A percentile compares a stretch with the other conserved stretches of the same genome.
Evolutionary conservation across 441 rosid species (phyloP).

Genomic region (Populus hybrid): DNA sequence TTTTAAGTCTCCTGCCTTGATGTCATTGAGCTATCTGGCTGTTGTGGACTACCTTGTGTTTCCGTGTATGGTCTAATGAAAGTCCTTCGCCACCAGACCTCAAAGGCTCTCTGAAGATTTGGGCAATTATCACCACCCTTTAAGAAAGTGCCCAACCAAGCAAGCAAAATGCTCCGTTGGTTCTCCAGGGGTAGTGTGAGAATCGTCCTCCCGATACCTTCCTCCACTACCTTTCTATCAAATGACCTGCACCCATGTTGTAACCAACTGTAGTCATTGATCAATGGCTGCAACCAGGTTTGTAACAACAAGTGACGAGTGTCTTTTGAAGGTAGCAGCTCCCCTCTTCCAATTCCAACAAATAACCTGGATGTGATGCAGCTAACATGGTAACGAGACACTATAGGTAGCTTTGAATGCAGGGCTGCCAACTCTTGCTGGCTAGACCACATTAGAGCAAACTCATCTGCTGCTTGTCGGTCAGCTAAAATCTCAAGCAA

Average conservation of each 20-base stretch:
- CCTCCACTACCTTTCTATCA: slow-evolving; percentile 87
- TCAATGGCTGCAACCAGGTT: slow-evolving; percentile 90
- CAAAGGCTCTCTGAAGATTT: slow-evolving; percentile 85
- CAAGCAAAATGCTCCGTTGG: slow-evolving; percentile 73
- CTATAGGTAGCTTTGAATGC: slow-evolving; percentile 62
- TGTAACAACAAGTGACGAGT: slow-evolving; percentile 59
- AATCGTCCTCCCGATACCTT: slow-evolving; percentile 92
- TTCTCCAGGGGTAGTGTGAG: slow-evolving; percentile 87
- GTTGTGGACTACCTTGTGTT: slow-evolving; percentile 36
- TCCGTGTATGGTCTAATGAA: slow-evolving; percentile 73
- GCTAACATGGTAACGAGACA: slow-evolving; percentile 82
- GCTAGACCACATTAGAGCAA: slow-evolving; percentile 71
- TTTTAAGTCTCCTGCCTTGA: slow-evolving; percentile 28
- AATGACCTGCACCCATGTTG: slow-evolving; percentile 84
- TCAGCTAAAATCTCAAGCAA: slow-evolving; percentile 79
- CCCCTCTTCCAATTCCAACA: slow-evolving; percentile 91
- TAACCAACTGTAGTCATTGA: slow-evolving; percentile 87
- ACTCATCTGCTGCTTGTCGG: slow-evolving; percentile 81
- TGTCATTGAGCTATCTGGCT: slow-evolving; percentile 33
- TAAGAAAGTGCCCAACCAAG: slow-evolving; percentile 81
- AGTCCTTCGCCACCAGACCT: slow-evolving; percentile 98
- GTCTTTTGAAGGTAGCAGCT: slow-evolving; percentile 79
- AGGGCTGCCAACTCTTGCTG: slow-evolving; percentile 67
- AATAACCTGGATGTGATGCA: slow-evolving; percentile 75
- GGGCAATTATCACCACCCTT: slow-evolving; percentile 91